phyloP scores from a whole-genome alignment of 1,139 yeast genomes.

The Blastobotrys proliferans region DNA sequence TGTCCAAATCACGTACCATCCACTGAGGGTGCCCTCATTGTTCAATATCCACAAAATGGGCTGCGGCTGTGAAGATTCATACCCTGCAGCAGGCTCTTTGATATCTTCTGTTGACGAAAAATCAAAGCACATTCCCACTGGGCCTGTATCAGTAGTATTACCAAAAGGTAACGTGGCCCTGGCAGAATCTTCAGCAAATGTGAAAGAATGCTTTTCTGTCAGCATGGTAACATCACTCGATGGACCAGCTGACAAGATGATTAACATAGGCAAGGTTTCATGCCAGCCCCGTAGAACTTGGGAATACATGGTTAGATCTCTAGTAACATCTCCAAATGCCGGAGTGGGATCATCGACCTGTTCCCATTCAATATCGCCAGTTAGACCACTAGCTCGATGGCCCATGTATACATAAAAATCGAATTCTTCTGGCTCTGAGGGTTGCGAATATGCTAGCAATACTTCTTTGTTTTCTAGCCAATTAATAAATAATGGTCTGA shows the following conservation, averaged over 20 bases:
- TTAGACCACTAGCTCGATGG: constrained; percentile 1
- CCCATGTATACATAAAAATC: constrained; percentile 11
- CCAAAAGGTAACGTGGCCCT: constrained; percentile 66
- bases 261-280: constrained; percentile 32
- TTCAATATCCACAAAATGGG: constrained; percentile 64
- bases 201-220: constrained; percentile 35
- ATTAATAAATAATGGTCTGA: constrained; percentile 4
- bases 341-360: constrained; percentile 51
- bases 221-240: constrained; percentile 57
- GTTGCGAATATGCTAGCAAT: neutral
- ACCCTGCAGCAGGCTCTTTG: constrained; percentile 52
- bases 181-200: constrained; percentile 60
- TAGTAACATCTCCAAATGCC: constrained; percentile 52
- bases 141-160: constrained; percentile 63
- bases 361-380: constrained; percentile 18
- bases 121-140: constrained; percentile 67
- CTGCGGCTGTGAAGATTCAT: constrained; percentile 50
- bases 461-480: constrained; percentile 6
- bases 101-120: constrained; percentile 44
- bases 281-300: constrained; percentile 46
- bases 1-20: constrained; percentile 56
- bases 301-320: constrained; percentile 50
- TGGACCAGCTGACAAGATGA: constrained; percentile 54
- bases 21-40: constrained; percentile 55
- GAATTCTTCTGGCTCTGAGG: constrained; percentile 10